These are phyloP conservation scores for Pichia occidentalis DNA, from an alignment of 805 yeast genomes.

Conservation along the genomic window DNA sequence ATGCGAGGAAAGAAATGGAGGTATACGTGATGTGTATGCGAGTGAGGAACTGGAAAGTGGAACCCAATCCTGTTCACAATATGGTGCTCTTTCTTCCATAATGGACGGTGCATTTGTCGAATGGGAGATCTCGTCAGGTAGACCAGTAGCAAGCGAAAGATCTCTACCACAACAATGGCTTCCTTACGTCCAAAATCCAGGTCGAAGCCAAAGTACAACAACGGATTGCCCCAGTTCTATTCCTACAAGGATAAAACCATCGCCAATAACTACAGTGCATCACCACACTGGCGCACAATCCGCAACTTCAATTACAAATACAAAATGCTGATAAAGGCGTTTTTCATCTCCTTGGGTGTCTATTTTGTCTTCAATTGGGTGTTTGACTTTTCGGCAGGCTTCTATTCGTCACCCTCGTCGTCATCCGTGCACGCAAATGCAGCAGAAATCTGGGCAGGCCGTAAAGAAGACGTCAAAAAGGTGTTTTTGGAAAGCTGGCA, in stretches of 20 bases:
- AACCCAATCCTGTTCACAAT: too few relatives aligned
- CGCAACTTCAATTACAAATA: constrained; percentile 19
- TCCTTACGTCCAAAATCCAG: constrained; percentile 15
- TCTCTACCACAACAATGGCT: constrained; percentile 3
- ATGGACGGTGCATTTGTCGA: too few relatives aligned
- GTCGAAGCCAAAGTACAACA: constrained; percentile 19
- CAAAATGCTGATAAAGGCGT: constrained; percentile 38
- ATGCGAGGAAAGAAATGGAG: too few relatives aligned
- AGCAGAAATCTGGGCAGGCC: constrained; percentile 36
- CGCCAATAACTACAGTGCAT: constrained; percentile 10
- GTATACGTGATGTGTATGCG: too few relatives aligned
- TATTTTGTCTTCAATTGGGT: constrained; percentile 32
- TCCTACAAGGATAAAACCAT: constrained; percentile 47
- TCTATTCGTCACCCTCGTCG: not conserved
- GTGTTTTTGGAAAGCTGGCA: constrained; percentile 74
- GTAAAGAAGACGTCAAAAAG: constrained; percentile 53
- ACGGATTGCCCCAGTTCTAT: constrained; percentile 36
- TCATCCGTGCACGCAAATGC: constrained; percentile 5
- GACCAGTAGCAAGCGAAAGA: not conserved
- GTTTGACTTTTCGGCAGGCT: not conserved
- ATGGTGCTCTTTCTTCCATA: too few relatives aligned
- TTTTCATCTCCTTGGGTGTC: constrained; percentile 34
- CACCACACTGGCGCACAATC: constrained; percentile 3
- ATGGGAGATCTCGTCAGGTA: not conserved
- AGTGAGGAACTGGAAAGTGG: too few relatives aligned